Evolutionary conservation across 2,329 filamentous ascomycete species (phyloP), one percentile per base, ranked within the genome.

Genomic region (Neofusicoccum laricinum): DNA sequence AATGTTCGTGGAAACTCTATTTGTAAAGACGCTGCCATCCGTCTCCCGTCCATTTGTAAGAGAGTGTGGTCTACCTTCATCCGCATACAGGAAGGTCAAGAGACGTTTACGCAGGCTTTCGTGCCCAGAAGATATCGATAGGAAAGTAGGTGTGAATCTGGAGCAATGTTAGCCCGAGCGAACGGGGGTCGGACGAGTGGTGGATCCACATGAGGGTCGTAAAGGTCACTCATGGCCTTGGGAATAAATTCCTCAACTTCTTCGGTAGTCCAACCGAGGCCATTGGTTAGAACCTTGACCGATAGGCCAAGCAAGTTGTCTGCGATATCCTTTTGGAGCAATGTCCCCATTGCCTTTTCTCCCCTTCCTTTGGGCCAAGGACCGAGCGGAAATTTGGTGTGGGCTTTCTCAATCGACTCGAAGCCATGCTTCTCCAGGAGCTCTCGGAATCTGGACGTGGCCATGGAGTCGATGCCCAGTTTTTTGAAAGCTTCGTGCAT

Each of bases 261-360:
- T 57, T 70, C 67, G 46, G 65, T 63, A n/a, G 38, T 57, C 70
- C 69, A 71, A 14, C 69, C 68, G 15, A 71, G 61, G 3, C 69
- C 65, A 62, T 67, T 68, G 0, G 65, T 66, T 62, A 70, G 68
- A 17, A 69, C 46, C 48, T 68, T 69, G 53, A 69, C 64, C 4
- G 64, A 66, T 8, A 70, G 59, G 17, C 68, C 68, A 15, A 67
- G 63, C 21, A 70, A 5, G 79, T 66, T 68, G 50, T 68, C 65
- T 11, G 41, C 65, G 51, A 71, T 63, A 57, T 71, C 68, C 49
- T 69, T 68, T 30, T 65, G 48, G 62, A 68, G 68, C 70, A 76
- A 82, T 32, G 77, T 72, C 15, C 82, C 81, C 21, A 84, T 77
- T 67, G 81, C 78, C 68, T 83, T 84, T 76, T 82, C 78, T 61